phyloP scores from a whole-genome alignment of 768 basidiomycete species.

The Candolleomyces eurysporus region DNA sequence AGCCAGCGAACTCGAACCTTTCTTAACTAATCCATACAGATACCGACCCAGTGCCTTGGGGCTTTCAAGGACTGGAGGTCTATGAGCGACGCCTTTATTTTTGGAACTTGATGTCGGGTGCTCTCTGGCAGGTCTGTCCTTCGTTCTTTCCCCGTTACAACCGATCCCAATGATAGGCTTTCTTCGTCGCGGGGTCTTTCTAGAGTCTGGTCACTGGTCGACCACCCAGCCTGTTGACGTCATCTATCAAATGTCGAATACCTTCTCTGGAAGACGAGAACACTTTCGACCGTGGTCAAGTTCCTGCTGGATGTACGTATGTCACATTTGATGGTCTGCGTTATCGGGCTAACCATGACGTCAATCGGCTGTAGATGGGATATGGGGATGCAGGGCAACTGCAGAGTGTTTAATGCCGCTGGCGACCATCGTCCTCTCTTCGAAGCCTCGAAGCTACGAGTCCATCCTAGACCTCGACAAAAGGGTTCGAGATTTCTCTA shows the following conservation, averaged over 20 bases:
- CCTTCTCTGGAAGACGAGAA: constrained; percentile 46
- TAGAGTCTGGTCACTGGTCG: constrained; percentile 49
- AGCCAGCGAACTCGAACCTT: background rate
- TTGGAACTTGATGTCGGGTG: constrained; percentile 48
- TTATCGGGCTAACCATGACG: background rate
- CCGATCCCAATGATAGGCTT: background rate
- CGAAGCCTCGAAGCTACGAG: constrained; percentile 40
- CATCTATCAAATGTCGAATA: constrained; percentile 44
- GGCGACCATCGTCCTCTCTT: too few species aligned
- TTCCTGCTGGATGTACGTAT: constrained; percentile 43
- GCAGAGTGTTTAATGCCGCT: constrained; percentile 15
- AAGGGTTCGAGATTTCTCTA: constrained; percentile 40
- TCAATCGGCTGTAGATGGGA: constrained; percentile 34
- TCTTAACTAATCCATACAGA: constrained; percentile 26
- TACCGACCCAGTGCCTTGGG: constrained; percentile 51
- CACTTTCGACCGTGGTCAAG: constrained; percentile 40
- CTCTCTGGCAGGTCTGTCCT: constrained; percentile 49
- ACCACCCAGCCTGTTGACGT: constrained; percentile 42
- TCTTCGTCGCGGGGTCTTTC: constrained; percentile 1
- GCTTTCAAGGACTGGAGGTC: constrained; percentile 45
- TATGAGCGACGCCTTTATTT: constrained; percentile 55
- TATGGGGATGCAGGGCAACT: constrained; percentile 44
- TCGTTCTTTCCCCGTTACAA: background rate
- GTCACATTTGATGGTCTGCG: background rate
- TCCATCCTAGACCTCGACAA: constrained; percentile 47